A percentile compares a stretch with the other conserved stretches of the same genome.
Evolutionary conservation across 805 yeast genomes (phyloP).

Genomic region (Ogataea zsoltii): DNA sequence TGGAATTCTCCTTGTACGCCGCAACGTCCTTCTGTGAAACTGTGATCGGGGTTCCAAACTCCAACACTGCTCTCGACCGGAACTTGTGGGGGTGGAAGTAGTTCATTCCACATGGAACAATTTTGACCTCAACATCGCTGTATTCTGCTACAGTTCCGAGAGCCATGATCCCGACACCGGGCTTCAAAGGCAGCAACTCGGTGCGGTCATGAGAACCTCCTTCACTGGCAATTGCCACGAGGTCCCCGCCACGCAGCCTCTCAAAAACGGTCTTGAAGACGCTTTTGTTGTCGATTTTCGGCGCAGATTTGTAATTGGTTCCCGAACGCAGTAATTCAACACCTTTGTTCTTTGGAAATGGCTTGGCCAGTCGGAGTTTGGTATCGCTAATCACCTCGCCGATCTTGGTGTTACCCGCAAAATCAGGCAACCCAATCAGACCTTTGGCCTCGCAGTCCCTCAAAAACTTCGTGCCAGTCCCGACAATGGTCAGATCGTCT

Average conservation of each 20-base stretch:
- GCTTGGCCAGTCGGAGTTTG: slow-evolving; percentile 63
- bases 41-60: slow-evolving; percentile 84
- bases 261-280: slow-evolving; percentile 82
- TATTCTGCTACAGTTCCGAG: slow-evolving; percentile 78
- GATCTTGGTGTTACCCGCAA: slow-evolving; percentile 74
- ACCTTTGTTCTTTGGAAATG: slow-evolving; percentile 58
- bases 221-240: slow-evolving; percentile 94
- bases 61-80: slow-evolving; percentile 92
- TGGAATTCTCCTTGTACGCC: slow-evolving; percentile 62
- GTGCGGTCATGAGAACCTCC: slow-evolving; percentile 99
- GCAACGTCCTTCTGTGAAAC: slow-evolving; percentile 61
- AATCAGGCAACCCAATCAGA: slow-evolving; percentile 73
- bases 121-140: slow-evolving; percentile 70
- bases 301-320: slow-evolving; percentile 66
- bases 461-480: slow-evolving; percentile 68
- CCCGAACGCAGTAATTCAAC: slow-evolving; percentile 49
- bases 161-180: slow-evolving; percentile 98
- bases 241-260: slow-evolving; percentile 67
- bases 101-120: slow-evolving; percentile 96
- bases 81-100: slow-evolving; percentile 95
- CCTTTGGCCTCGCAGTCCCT: slow-evolving; percentile 65
- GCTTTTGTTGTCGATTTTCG: slow-evolving; percentile 75
- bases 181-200: slow-evolving; percentile 85
- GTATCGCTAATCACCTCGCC: slow-evolving; percentile 69
- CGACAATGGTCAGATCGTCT: slow-evolving; percentile 60